A percentile compares a stretch with the other conserved stretches of the same genome.
Evolutionary conservation across 331 rosid species (phyloP).

Genomic region (Rosa hybrid): DNA sequence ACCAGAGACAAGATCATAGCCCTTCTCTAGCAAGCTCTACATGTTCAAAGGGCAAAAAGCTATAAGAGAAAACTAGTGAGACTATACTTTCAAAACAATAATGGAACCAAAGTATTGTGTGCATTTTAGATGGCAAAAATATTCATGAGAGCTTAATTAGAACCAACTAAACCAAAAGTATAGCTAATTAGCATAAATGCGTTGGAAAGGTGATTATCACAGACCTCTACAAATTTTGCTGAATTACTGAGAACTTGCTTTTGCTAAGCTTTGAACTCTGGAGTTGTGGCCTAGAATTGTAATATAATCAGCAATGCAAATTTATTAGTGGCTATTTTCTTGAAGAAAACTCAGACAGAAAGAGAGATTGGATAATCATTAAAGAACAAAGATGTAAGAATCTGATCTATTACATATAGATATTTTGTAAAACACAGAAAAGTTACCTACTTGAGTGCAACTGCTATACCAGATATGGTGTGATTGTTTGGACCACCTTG

Average conservation of each 20-base stretch:
- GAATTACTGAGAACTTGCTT: conserved; percentile 76
- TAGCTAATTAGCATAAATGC: background rate
- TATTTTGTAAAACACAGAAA: conserved; percentile 12
- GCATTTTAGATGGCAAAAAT: background rate
- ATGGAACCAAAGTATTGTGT: background rate
- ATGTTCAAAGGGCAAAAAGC: conserved; percentile 29
- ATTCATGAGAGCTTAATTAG: conserved; percentile 4
- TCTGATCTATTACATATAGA: conserved; percentile 10
- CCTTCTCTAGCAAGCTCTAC: conserved; percentile 82
- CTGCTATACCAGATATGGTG: conserved; percentile 82
- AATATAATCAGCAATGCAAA: conserved; percentile 29
- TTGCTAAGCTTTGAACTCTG: conserved; percentile 84
- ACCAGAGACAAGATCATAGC: conserved; percentile 89
- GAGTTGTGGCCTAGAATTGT: conserved; percentile 52
- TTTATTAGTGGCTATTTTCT: conserved; percentile 25
- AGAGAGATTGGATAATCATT: background rate
- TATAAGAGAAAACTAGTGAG: conserved; percentile 18
- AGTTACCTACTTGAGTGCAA: conserved; percentile 80
- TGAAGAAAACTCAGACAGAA: background rate
- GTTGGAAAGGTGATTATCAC: background rate
- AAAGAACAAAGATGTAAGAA: conserved; percentile 13
- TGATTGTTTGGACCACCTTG: conserved; percentile 96
- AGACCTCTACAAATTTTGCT: conserved; percentile 72
- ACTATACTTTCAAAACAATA: conserved; percentile 25
- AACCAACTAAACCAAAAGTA: background rate